Conservation (phyloP, 371 early-diverging fungal species). For the Synchytrium microbalum region DNA sequence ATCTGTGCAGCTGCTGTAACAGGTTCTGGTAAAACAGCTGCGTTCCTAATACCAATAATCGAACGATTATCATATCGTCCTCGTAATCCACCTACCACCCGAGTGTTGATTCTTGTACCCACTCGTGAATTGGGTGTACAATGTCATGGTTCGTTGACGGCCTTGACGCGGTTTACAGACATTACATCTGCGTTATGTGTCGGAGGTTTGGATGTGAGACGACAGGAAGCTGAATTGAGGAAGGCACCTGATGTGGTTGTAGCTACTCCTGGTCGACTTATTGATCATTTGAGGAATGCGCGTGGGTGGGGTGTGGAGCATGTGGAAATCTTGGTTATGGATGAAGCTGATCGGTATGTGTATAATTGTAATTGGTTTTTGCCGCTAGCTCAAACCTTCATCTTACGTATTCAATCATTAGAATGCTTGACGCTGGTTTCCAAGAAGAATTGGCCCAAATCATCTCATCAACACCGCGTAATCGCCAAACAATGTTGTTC, state of each 20-base stretch:
- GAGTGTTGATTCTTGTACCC: conserved; percentile 97
- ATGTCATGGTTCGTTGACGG: conserved; percentile 86
- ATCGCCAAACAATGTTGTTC: conserved; percentile 97
- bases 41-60: conserved; percentile 95
- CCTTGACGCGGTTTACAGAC: conserved; percentile 81
- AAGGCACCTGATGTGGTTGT: conserved; percentile 94
- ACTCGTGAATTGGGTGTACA: conserved; percentile 99
- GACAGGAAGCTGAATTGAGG: conserved; percentile 87
- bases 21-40: conserved; percentile 99
- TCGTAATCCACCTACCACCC: conserved; percentile 63
- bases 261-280: conserved; percentile 99
- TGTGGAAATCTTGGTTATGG: conserved; percentile 97
- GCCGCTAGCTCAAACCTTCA: not conserved
- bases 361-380: not conserved
- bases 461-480: conserved; percentile 78
- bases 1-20: conserved; percentile 99
- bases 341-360: conserved; percentile 95
- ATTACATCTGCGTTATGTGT: conserved; percentile 81
- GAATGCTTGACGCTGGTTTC: conserved; percentile 99
- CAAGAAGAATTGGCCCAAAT: conserved; percentile 95
- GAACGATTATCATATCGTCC: conserved; percentile 91
- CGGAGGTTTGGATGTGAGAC: conserved; percentile 86
- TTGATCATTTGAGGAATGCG: conserved; percentile 96
- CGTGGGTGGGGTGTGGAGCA: conserved; percentile 75
- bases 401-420: conserved; percentile 12